Conservation (phyloP, 169 alveolate species). For the Eimeria acervulina region DNA sequence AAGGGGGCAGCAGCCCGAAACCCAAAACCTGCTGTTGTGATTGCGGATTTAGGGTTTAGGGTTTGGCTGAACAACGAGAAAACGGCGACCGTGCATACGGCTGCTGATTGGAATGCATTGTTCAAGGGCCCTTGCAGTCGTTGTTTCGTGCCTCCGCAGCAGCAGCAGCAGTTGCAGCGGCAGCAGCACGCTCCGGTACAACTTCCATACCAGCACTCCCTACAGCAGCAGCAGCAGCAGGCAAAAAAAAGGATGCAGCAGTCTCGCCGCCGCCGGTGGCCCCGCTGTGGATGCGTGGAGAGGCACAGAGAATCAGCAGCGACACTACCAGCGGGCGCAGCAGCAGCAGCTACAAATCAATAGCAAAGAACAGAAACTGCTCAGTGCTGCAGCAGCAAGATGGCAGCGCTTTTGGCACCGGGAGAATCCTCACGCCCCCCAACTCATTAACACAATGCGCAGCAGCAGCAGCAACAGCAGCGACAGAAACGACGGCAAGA, state of each 20-base stretch:
- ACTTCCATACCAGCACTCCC: neutral
- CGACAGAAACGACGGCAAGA: neutral
- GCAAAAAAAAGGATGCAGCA: neutral
- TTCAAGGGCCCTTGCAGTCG: neutral
- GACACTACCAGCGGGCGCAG: constrained; percentile 2
- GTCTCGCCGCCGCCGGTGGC: neutral
- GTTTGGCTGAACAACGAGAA: neutral
- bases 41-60: neutral
- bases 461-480: no score
- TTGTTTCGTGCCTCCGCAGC: constrained; percentile 51
- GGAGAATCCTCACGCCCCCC: constrained; percentile 24
- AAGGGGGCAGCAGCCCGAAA: neutral
- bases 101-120: constrained; percentile 17
- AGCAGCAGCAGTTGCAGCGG: constrained; percentile 20
- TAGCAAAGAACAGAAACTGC: constrained; percentile 36
- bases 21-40: neutral
- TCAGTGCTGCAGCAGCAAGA: neutral
- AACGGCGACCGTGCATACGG: neutral
- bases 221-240: constrained; percentile 4
- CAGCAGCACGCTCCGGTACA: constrained; percentile 13
- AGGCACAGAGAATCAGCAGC: constrained; percentile 5
- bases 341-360: neutral
- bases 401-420: constrained; percentile 50
- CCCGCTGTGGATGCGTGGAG: constrained; percentile 10
- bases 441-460: neutral